These are phyloP conservation scores for Dothistroma pini DNA, from an alignment of 2,329 filamentous ascomycete species.

Conservation along the genomic window DNA sequence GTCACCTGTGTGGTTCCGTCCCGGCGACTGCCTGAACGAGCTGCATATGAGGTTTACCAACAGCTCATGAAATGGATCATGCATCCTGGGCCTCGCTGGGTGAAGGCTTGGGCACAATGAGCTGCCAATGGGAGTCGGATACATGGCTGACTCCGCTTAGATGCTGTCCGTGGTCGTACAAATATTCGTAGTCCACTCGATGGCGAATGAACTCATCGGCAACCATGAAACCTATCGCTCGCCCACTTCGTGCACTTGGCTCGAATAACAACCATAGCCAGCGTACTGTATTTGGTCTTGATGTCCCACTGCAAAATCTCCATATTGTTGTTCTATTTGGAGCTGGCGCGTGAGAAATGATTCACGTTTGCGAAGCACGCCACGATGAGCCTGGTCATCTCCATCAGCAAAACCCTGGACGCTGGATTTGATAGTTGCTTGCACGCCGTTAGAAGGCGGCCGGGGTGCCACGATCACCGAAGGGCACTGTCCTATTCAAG, in stretches of 20 bases:
- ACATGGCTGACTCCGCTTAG: constrained; percentile 1
- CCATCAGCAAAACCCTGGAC: constrained; percentile 9
- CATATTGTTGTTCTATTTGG: constrained; percentile 15
- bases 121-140: no score
- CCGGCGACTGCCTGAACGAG: no score
- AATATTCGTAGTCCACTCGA: constrained; percentile 10
- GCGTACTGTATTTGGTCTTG: constrained; percentile 12
- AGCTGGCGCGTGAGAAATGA: constrained; percentile 14
- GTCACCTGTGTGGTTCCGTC: no score
- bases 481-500: constrained; percentile 14
- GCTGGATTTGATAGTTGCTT: constrained; percentile 15
- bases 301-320: constrained; percentile 19
- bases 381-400: constrained; percentile 10
- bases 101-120: no score
- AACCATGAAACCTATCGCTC: constrained; percentile 11
- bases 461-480: constrained; percentile 17
- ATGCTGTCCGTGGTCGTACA: constrained; percentile 15
- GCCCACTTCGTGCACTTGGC: neutral
- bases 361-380: constrained; percentile 13
- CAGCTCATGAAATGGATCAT: no score
- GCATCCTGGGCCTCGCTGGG: no score
- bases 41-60: no score
- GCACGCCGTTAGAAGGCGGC: constrained; percentile 11
- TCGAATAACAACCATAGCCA: constrained; percentile 9
- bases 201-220: constrained; percentile 8